Percentiles rank a stretch among this genome's conserved stretches.
These are phyloP conservation scores for Yamadazyma dendronema DNA, from an alignment of 1,139 yeast species.

Conservation along the genomic window DNA sequence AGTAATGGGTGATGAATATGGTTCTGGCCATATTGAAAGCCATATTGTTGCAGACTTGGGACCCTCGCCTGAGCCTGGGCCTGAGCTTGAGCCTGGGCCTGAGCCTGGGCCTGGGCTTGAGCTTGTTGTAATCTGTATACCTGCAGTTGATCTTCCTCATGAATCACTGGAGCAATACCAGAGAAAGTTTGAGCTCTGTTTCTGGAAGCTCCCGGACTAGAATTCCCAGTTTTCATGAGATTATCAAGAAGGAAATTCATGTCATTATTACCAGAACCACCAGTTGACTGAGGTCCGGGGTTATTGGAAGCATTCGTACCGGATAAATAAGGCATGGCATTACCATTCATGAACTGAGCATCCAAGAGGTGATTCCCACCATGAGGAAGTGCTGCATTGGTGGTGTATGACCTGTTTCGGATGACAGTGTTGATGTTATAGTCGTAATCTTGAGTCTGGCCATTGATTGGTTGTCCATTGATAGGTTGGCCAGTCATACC, in stretches of 20 bases:
- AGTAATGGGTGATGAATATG: constrained; percentile 29
- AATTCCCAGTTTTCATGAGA: constrained; percentile 21
- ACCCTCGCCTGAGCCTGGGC: constrained; percentile 6
- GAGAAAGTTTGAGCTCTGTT: constrained; percentile 46
- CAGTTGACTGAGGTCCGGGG: constrained; percentile 18
- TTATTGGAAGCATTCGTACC: constrained; percentile 1
- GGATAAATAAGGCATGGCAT: background rate
- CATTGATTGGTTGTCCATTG: constrained; percentile 3
- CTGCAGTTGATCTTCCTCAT: constrained; percentile 15
- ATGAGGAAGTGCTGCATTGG: constrained; percentile 37
- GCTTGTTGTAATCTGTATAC: constrained; percentile 11
- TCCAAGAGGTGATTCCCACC: constrained; percentile 1
- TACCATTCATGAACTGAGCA: background rate
- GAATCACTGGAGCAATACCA: constrained; percentile 30
- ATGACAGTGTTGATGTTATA: constrained; percentile 4
- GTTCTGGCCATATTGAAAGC: constrained; percentile 1
- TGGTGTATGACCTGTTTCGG: constrained; percentile 51
- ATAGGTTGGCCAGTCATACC: constrained; percentile 4
- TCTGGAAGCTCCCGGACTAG: constrained; percentile 18
- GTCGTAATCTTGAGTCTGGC: constrained; percentile 7
- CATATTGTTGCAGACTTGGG: constrained; percentile 1
- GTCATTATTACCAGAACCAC: constrained; percentile 20
- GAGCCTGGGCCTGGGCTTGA: constrained; percentile 4
- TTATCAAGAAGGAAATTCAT: constrained; percentile 33
- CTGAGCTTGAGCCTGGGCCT: constrained; percentile 5